Base-by-base conservation (phyloP, 345 rosid species). In the Hirschfeldia incana region DNA sequence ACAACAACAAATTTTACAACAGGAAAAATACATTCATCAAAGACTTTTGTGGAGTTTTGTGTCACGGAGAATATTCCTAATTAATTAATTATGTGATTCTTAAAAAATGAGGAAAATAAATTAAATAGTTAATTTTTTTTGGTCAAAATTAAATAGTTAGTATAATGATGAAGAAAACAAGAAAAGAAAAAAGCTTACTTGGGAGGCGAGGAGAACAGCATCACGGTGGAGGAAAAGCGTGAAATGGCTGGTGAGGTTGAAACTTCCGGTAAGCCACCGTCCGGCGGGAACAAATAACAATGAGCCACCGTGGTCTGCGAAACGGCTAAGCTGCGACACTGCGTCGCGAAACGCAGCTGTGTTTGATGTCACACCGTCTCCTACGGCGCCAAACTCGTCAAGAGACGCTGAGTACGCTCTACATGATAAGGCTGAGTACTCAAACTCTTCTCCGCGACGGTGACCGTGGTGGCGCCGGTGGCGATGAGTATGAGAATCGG, bases 211-310 rank as follows among this genome's bases (percentile, higher is more conserved):
- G 85, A 94, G 74, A 75, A 87, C 88, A 11, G 95, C 97, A 36
- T 89, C 95, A 75, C 85, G 90, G 55, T 87, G 88, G 49, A 94
- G 89, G 69, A 78, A 90, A 74, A 92, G 85, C 57, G 98, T 94
- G 85, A 94, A 94, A 83, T 94, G 89, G 75, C 94, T 92, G 61
- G 94, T 92, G 78, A 94, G 92, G 57, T 92, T 91, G 78, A 94
- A 94, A 76, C 89, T 89, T 8, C 95, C 95, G 55, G 97, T 92
- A 62, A 94, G 75, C 97, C 97, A 94, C 71, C 83, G 89, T 9
- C 98, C 98, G 0, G 97, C 85, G 12, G 98, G 98, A 46, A 94
- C 90, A 44, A 88, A 72, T 12, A 94, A 94, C 76, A 87, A 84
- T 3, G 95, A 84, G 15, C 97, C 98, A 0, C 98, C 98, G 13